Conservation (phyloP, 2,329 filamentous ascomycete genomes). For the Botrytis aclada region DNA sequence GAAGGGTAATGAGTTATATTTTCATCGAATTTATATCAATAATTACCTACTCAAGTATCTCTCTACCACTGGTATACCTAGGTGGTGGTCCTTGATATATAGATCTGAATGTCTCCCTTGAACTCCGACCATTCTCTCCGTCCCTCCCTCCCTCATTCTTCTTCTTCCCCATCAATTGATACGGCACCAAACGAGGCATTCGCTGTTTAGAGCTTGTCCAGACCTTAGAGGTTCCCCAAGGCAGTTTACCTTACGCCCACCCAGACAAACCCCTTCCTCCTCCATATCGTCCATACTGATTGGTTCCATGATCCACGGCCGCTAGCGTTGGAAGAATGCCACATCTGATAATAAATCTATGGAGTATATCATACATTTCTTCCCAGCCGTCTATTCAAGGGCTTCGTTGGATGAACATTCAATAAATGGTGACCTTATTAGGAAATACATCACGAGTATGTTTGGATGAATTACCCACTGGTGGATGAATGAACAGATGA, state of each 20-base stretch:
- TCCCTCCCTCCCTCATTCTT: background rate
- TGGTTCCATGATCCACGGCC: background rate
- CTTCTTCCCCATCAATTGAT: background rate
- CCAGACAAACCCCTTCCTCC: background rate
- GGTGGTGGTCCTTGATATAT: background rate
- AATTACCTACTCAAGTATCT: background rate
- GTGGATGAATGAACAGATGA: background rate
- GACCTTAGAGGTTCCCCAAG: background rate
- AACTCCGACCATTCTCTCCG: background rate
- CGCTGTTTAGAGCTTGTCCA: background rate
- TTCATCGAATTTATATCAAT: background rate
- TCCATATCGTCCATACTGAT: background rate
- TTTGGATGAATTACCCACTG: background rate
- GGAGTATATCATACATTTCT: background rate
- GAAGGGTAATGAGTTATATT: too few relatives aligned
- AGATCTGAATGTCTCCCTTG: background rate
- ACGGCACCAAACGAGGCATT: background rate
- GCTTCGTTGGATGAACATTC: too few relatives aligned
- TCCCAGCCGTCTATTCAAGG: background rate
- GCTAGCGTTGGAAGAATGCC: background rate
- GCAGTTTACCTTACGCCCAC: background rate
- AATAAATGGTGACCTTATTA: background rate
- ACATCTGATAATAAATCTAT: background rate
- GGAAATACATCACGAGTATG: background rate
- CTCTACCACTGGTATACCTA: background rate